Evolutionary conservation across 164 flowering plant genomes (phyloP), one percentile per base, ranked within the genome.

Genomic region (Chloranthus sessilifolius): DNA sequence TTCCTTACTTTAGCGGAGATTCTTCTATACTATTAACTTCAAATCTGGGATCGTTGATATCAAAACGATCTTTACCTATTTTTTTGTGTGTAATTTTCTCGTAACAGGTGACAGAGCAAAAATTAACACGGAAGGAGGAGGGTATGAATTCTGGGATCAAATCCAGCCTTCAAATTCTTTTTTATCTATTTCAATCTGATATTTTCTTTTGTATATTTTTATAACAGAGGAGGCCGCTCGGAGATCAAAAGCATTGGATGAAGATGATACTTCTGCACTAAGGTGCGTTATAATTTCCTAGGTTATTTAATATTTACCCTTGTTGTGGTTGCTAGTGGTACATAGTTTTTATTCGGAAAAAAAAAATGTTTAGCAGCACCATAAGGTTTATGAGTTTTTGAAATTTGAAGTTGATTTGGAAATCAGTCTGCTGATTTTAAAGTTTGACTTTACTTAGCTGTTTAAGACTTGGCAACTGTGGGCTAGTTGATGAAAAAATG

Each of bases 161-260:
- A 19, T 43, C 40, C 21, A 28, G 4, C 35, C 31, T 42, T 10
- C 7, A 5, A 2, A 8, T 43, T 43, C 25, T 36, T 8, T 24
- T 44, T 5, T 43, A 3, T 44, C n/a, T 3, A 3, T 3, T 20
- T 21, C 9, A 19, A 14, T 5, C 2, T 10, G 6, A 3, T 25
- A 24, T 44, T 20, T 44, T 3, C 12, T 5, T 11, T 44, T 30
- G 37, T 24, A 21, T 20, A 25, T 50, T 23, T 59, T 15, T 22
- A 22, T 42, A 11, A 38, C 52, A 90, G 96, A 88, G 60, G 98
- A 91, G 65, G 90, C 81, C 56, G 62, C 76, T 56, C 74, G 92
- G 44, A 78, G 98, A 70, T 73, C 88, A 34, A 70, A 74, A 38
- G 96, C 95, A 34, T 19, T 73, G 65, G 97, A 88, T 71, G 24